phyloP scores from a whole-genome alignment of 2,329 filamentous ascomycete genomes.

The Pseudogymnoascus sp. region DNA sequence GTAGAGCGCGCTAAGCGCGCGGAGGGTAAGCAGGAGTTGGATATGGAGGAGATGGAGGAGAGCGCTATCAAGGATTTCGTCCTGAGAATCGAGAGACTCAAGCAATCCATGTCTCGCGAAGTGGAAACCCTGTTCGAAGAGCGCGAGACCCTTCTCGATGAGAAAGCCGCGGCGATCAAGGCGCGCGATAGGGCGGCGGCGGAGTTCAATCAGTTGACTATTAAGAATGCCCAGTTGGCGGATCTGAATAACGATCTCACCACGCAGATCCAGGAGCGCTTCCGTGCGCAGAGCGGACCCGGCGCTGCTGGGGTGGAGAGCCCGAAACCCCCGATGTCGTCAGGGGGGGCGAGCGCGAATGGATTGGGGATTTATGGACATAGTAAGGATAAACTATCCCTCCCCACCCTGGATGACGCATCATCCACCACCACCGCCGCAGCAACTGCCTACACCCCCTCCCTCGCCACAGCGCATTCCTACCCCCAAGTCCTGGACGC shows the following conservation, averaged over 20 bases:
- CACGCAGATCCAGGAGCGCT: constrained; percentile 85
- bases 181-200: constrained; percentile 89
- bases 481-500: constrained; percentile 17
- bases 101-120: constrained; percentile 46
- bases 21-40: constrained; percentile 68
- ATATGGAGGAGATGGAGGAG: constrained; percentile 75
- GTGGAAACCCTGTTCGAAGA: constrained; percentile 58
- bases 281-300: constrained; percentile 64
- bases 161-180: constrained; percentile 71
- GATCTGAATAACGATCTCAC: constrained; percentile 95
- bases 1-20: constrained; percentile 84
- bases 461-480: constrained; percentile 27
- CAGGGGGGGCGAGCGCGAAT: background rate
- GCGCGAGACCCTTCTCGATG: constrained; percentile 73
- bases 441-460: background rate
- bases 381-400: constrained; percentile 38
- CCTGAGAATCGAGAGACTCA: constrained; percentile 57
- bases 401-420: background rate
- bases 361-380: constrained; percentile 56
- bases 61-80: constrained; percentile 88
- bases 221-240: constrained; percentile 87
- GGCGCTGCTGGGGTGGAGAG: constrained; percentile 27
- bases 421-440: background rate
- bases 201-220: constrained; percentile 90
- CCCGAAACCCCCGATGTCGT: constrained; percentile 29